phyloP scores from a whole-genome alignment of 352 stramenopile genomes.

The Pythium monospermum region DNA sequence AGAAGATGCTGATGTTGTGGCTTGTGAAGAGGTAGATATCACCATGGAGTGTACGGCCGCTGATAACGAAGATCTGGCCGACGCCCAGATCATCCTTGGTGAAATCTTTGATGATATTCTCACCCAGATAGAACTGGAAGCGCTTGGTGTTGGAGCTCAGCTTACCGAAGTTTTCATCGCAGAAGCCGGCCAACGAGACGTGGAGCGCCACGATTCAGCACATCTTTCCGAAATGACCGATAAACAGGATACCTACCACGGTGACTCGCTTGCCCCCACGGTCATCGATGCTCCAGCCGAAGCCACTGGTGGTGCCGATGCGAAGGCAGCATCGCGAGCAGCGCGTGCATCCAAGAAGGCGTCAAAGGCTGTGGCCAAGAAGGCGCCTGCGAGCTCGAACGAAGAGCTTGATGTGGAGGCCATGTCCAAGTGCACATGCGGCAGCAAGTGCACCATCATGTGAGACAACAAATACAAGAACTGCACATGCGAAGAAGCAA shows the following conservation, averaged over 20 bases:
- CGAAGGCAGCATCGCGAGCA: slow-evolving; percentile 4
- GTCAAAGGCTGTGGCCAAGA: slow-evolving; percentile 13
- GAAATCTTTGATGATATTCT: slow-evolving; percentile 4
- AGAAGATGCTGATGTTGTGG: background rate
- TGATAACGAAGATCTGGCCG: background rate
- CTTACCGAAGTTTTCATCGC: background rate
- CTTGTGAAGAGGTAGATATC: no score
- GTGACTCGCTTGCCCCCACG: slow-evolving; percentile 18
- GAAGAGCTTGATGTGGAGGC: slow-evolving; percentile 51
- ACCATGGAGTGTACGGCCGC: no score
- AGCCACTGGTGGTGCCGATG: background rate
- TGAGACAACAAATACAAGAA: no score
- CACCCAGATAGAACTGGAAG: slow-evolving; percentile 7
- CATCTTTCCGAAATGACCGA: slow-evolving; percentile 25
- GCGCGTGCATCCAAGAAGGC: slow-evolving; percentile 17
- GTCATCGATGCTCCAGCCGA: slow-evolving; percentile 7
- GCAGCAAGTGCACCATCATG: slow-evolving; percentile 58
- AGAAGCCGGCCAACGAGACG: background rate
- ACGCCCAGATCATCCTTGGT: no score
- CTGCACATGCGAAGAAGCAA: no score
- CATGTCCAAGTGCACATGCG: slow-evolving; percentile 65
- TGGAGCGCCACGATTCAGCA: no score
- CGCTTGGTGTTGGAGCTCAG: background rate
- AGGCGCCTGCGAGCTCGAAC: slow-evolving; percentile 14
- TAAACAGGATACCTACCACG: slow-evolving; percentile 27